phyloP scores from a whole-genome alignment of 2,329 filamentous ascomycete genomes.

The Blastomyces percursus region DNA sequence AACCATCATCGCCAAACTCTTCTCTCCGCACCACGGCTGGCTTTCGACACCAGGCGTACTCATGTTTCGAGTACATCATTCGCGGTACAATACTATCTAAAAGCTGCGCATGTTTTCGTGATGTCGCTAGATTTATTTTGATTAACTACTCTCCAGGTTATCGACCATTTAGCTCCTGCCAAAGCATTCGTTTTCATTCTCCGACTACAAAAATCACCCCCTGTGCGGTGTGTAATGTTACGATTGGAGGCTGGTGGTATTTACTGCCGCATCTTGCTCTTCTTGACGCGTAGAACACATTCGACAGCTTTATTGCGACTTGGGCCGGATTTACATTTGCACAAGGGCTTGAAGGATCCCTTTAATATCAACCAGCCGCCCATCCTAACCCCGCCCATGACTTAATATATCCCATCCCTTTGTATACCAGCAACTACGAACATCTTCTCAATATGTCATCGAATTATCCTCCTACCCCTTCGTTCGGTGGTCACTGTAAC shows the following conservation, averaged over 20 bases:
- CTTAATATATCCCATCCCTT: slow-evolving; percentile 8
- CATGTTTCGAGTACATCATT: background rate
- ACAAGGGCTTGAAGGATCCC: background rate
- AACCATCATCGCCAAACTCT: background rate
- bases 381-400: background rate
- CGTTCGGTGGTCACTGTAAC: slow-evolving; percentile 30
- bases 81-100: background rate
- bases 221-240: background rate
- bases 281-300: slow-evolving; percentile 2
- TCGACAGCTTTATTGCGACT: background rate
- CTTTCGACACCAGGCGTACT: background rate
- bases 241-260: background rate
- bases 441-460: slow-evolving; percentile 25
- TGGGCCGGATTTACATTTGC: background rate
- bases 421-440: slow-evolving; percentile 15
- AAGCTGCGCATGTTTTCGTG: background rate
- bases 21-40: background rate
- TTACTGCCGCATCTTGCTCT: background rate
- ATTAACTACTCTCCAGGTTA: background rate
- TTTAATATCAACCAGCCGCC: background rate
- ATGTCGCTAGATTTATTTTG: background rate
- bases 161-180: too few species aligned
- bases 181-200: background rate
- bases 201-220: background rate
- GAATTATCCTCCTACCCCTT: slow-evolving; percentile 36